phyloP scores from a whole-genome alignment of 2,329 filamentous ascomycete genomes.

The Polytolypa hystricis region DNA sequence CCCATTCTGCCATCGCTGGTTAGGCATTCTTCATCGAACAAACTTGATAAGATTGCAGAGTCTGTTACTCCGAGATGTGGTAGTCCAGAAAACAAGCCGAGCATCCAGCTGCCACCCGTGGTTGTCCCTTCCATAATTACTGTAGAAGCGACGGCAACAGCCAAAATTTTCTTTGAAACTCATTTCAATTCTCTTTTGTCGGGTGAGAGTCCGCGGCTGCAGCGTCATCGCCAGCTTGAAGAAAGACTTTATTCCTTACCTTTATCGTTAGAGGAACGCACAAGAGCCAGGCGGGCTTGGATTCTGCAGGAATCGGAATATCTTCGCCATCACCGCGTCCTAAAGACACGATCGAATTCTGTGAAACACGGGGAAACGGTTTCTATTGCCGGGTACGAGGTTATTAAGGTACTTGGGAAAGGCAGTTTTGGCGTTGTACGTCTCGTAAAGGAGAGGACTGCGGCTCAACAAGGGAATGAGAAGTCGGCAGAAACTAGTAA shows the following conservation, averaged over 20 bases:
- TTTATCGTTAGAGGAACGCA: constrained; percentile 45
- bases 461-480: background rate
- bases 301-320: constrained; percentile 58
- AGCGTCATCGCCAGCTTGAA: constrained; percentile 54
- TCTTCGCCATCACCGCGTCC: constrained; percentile 58
- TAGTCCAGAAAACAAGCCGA: no score
- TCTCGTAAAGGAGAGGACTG: constrained; percentile 59
- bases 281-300: constrained; percentile 48
- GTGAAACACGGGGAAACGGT: constrained; percentile 36
- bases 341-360: constrained; percentile 51
- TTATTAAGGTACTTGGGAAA: constrained; percentile 73
- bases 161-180: constrained; percentile 78
- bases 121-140: constrained; percentile 40
- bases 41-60: constrained; percentile 1
- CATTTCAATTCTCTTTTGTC: constrained; percentile 63
- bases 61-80: no score
- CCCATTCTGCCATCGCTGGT: constrained; percentile 14
- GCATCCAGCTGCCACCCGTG: constrained; percentile 10
- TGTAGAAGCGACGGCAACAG: constrained; percentile 65
- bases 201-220: constrained; percentile 45
- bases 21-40: constrained; percentile 6
- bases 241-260: constrained; percentile 48
- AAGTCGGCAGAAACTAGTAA: constrained; percentile 11
- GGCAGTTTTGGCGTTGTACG: constrained; percentile 91
- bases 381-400: constrained; percentile 59